These are phyloP conservation scores for Amphirosellinia nigrospora DNA, from an alignment of 495 filamentous ascomycete species.

Conservation along the genomic window DNA sequence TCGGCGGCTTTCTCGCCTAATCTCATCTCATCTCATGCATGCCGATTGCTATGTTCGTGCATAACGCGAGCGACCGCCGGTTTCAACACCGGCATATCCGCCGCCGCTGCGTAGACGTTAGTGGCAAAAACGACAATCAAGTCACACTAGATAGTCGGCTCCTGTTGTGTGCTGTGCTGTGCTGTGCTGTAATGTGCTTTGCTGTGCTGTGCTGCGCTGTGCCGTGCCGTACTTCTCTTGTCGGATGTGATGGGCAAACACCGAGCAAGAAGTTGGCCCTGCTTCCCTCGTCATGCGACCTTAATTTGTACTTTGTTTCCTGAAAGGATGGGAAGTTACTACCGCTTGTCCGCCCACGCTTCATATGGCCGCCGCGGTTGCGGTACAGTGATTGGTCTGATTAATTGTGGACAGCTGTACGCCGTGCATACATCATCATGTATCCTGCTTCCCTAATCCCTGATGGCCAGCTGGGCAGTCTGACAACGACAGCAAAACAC, in stretches of 20 bases:
- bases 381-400: constrained; percentile 10
- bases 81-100: constrained; percentile 15
- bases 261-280: neutral
- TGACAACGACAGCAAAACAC: constrained; percentile 8
- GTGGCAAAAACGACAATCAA: neutral
- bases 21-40: constrained; percentile 18
- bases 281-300: too few species aligned
- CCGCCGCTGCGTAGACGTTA: constrained; percentile 13
- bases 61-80: neutral
- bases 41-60: constrained; percentile 12
- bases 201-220: neutral
- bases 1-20: constrained; percentile 16
- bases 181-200: too few species aligned
- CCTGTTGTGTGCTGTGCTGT: neutral
- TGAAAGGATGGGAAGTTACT: neutral
- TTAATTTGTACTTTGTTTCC: too few species aligned
- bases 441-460: constrained; percentile 10
- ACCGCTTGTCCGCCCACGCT: constrained; percentile 12
- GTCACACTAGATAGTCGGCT: neutral
- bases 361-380: neutral
- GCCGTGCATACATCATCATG: constrained; percentile 20
- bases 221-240: neutral
- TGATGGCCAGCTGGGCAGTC: constrained; percentile 4
- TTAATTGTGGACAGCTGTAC: constrained; percentile 21
- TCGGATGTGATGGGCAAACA: neutral